Conservation (phyloP, 2,329 filamentous ascomycete genomes). For the Talaromyces pinophilus region DNA sequence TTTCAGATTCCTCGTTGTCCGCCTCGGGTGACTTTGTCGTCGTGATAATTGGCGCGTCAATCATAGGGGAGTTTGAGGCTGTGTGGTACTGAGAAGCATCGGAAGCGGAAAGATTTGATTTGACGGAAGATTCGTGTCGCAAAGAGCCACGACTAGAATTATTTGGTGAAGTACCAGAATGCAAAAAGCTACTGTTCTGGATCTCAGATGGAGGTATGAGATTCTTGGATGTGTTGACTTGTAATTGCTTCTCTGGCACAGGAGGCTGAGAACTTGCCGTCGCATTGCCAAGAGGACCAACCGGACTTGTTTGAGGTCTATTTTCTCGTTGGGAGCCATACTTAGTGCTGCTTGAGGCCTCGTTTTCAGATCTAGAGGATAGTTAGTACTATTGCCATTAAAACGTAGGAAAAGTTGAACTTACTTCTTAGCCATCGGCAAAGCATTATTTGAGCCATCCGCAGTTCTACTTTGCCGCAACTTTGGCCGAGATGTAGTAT, state of each 20-base stretch:
- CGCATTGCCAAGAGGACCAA: conserved; percentile 21
- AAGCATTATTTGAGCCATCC: conserved; percentile 29
- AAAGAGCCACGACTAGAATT: conserved; percentile 20
- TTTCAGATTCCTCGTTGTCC: conserved; percentile 25
- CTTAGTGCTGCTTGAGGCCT: conserved; percentile 29
- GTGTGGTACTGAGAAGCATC: conserved; percentile 49
- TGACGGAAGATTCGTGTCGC: conserved; percentile 31
- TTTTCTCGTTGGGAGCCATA: conserved; percentile 12
- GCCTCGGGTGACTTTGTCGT: conserved; percentile 20
- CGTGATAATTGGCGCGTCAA: conserved; percentile 16
- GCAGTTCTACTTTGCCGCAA: conserved; percentile 24
- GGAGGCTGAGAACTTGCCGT: conserved; percentile 21
- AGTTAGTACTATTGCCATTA: conserved; percentile 33
- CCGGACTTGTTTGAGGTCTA: conserved; percentile 30
- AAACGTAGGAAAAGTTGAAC: background rate
- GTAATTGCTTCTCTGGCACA: conserved; percentile 18
- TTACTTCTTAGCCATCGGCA: conserved; percentile 19
- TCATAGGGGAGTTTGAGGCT: conserved; percentile 41
- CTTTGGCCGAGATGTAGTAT: conserved; percentile 15
- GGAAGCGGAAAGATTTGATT: conserved; percentile 39
- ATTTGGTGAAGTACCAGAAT: conserved; percentile 12
- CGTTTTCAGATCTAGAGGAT: conserved; percentile 39
- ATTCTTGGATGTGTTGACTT: conserved; percentile 13
- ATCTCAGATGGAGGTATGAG: conserved; percentile 14
- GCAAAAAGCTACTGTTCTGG: conserved; percentile 15